phyloP scores from a whole-genome alignment of 805 yeast genomes.

The Kluyveromyces wickerhamii region DNA sequence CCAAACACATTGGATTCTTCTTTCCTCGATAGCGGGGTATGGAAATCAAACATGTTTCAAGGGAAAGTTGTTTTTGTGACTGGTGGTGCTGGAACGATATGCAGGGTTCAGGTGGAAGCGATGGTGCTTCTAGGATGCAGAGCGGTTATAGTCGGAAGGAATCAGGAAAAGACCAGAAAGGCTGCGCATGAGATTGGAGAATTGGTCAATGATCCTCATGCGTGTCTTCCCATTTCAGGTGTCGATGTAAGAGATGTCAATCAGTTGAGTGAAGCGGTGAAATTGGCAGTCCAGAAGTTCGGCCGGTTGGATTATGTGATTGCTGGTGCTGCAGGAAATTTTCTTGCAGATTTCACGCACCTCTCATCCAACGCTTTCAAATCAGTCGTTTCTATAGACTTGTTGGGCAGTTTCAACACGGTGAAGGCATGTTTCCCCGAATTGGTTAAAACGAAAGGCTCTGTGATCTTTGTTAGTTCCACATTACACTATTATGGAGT shows the following conservation, averaged over 20 bases:
- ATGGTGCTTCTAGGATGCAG: slow-evolving; percentile 76
- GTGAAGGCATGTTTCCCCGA: slow-evolving; percentile 72
- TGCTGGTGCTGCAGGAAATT: slow-evolving; percentile 96
- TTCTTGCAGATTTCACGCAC: slow-evolving; percentile 69
- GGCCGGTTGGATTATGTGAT: slow-evolving; percentile 83
- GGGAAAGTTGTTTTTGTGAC: slow-evolving; percentile 88
- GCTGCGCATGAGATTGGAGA: slow-evolving; percentile 61
- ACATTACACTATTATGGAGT: slow-evolving; percentile 86
- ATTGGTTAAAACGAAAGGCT: slow-evolving; percentile 59
- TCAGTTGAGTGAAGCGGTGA: slow-evolving; percentile 55
- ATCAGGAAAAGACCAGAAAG: slow-evolving; percentile 50
- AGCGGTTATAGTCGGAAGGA: slow-evolving; percentile 81
- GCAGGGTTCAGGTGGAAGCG: slow-evolving; percentile 84
- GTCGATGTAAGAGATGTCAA: slow-evolving; percentile 72
- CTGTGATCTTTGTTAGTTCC: slow-evolving; percentile 73
- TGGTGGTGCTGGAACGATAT: slow-evolving; percentile 96
- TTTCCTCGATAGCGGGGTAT: slow-evolving; percentile 26
- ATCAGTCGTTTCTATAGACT: slow-evolving; percentile 78
- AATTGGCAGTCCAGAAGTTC: slow-evolving; percentile 51
- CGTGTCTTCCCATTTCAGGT: slow-evolving; percentile 60
- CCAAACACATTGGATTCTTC: slow-evolving; percentile 22
- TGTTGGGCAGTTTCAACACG: slow-evolving; percentile 84
- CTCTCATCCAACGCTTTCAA: slow-evolving; percentile 82
- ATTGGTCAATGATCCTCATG: slow-evolving; percentile 48
- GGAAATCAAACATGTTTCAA: slow-evolving; percentile 60